These are phyloP conservation scores for Cucurbitaria berberidis DNA, from an alignment of 2,329 filamentous ascomycete species.

Conservation along the genomic window DNA sequence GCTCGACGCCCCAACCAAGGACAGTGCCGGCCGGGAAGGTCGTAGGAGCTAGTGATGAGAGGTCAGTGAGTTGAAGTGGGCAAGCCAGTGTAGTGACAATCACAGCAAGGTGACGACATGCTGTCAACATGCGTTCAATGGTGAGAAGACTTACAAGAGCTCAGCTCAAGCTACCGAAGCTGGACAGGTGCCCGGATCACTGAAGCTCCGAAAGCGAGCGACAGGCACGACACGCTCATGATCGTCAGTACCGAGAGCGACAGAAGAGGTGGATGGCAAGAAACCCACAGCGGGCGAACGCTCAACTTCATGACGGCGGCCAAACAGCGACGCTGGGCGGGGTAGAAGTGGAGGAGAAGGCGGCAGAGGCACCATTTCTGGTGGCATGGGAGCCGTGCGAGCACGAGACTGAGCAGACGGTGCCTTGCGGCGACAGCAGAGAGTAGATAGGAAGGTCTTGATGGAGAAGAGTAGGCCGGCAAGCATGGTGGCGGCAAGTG, in stretches of 20 bases:
- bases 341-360: neutral
- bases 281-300: neutral
- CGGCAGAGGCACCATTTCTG: neutral
- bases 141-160: neutral
- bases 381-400: neutral
- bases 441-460: neutral
- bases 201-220: neutral
- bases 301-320: neutral
- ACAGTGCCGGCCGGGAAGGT: too few relatives aligned
- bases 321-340: neutral
- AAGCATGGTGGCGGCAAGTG: neutral
- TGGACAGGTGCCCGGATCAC: neutral
- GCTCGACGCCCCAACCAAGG: too few relatives aligned
- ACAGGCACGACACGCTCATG: neutral
- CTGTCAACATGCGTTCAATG: neutral
- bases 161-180: neutral
- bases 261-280: neutral
- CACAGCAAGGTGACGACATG: too few relatives aligned
- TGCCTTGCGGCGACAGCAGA: neutral
- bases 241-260: neutral
- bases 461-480: neutral
- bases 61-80: too few relatives aligned
- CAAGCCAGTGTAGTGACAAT: too few relatives aligned
- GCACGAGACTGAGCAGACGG: neutral
- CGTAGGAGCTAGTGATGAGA: too few relatives aligned